Conservation (phyloP, 1,284 basidiomycete genomes). For the Papiliotrema laurentii region DNA sequence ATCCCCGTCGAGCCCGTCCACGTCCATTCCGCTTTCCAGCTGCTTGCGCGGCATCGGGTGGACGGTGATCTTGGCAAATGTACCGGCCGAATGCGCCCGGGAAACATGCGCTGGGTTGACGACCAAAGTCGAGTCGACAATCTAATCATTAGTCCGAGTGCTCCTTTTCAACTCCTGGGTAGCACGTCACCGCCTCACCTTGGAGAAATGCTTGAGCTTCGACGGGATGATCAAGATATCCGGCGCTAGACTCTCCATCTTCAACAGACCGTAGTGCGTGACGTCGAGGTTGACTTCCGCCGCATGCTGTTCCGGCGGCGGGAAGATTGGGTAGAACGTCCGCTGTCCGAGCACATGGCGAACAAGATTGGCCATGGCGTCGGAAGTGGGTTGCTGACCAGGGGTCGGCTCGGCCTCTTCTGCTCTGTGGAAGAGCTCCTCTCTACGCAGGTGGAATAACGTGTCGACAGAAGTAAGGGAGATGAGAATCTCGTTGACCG, state of each 20-base stretch:
- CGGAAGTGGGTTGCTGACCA: slow-evolving; percentile 50
- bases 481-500: slow-evolving; percentile 77
- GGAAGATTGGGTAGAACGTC: slow-evolving; percentile 94
- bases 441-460: slow-evolving; percentile 79
- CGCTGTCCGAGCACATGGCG: slow-evolving; percentile 80
- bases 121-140: slow-evolving; percentile 47
- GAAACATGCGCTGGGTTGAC: slow-evolving; percentile 46
- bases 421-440: slow-evolving; percentile 72
- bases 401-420: slow-evolving; percentile 59
- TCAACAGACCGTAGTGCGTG: slow-evolving; percentile 57
- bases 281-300: slow-evolving; percentile 83
- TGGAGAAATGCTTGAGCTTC: slow-evolving; percentile 76
- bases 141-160: slow-evolving; percentile 17
- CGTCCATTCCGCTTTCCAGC: slow-evolving; percentile 21
- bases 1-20: slow-evolving; percentile 19
- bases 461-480: slow-evolving; percentile 76
- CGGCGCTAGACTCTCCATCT: slow-evolving; percentile 54
- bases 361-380: slow-evolving; percentile 72
- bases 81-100: slow-evolving; percentile 40
- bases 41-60: slow-evolving; percentile 32
- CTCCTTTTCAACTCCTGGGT: neutral
- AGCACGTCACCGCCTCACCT: slow-evolving; percentile 53
- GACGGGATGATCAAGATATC: slow-evolving; percentile 82
- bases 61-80: slow-evolving; percentile 45
- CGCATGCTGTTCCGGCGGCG: slow-evolving; percentile 66